Evolutionary conservation across 164 flowering plant species (phyloP).

Genomic region (grape (Vitis vinifera)): DNA sequence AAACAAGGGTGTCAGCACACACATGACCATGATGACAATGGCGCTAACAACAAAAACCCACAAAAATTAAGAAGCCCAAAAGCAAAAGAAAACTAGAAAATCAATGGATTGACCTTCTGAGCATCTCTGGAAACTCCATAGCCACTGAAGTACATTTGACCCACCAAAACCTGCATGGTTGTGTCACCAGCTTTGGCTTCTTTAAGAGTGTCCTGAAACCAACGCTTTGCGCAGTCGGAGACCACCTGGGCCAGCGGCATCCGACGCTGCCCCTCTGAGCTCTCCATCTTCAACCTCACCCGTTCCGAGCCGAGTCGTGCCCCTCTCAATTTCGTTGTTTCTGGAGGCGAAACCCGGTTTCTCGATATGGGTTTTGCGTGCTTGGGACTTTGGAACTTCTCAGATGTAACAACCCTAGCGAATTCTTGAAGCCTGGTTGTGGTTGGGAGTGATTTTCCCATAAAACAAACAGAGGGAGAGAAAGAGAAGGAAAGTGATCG

Average conservation of each 20-base stretch:
- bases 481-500: too few relatives aligned
- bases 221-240: slow-evolving; percentile 67
- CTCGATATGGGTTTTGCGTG: slow-evolving; percentile 14
- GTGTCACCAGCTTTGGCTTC: slow-evolving; percentile 88
- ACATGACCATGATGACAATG: background rate
- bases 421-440: slow-evolving; percentile 20
- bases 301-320: slow-evolving; percentile 11
- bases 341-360: slow-evolving; percentile 2
- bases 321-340: slow-evolving; percentile 7
- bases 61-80: background rate
- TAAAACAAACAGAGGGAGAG: background rate
- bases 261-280: slow-evolving; percentile 25
- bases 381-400: slow-evolving; percentile 9
- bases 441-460: slow-evolving; percentile 33
- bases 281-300: slow-evolving; percentile 14
- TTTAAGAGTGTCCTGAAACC: slow-evolving; percentile 84
- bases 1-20: background rate
- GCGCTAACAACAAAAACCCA: slow-evolving; percentile 2
- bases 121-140: slow-evolving; percentile 75
- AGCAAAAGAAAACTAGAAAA: background rate
- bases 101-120: slow-evolving; percentile 48
- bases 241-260: slow-evolving; percentile 69
- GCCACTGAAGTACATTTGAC: slow-evolving; percentile 90
- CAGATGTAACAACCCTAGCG: slow-evolving; percentile 19
- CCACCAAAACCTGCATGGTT: slow-evolving; percentile 83